phyloP scores from a whole-genome alignment of 441 rosid genomes.

The Mallotus japonicus region DNA sequence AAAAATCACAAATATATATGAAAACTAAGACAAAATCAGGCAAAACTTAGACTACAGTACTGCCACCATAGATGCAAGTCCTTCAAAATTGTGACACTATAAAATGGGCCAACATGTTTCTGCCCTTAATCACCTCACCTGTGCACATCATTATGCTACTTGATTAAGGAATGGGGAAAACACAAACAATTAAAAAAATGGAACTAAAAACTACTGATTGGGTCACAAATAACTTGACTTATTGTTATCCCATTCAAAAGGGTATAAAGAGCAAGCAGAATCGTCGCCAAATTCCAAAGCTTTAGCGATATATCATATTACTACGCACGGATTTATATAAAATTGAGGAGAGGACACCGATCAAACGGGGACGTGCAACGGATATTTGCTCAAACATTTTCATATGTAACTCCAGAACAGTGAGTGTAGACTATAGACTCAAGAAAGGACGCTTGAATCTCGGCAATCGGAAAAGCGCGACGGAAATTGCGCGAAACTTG shows the following conservation, averaged over 20 bases:
- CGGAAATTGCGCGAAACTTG: slow-evolving; percentile 21
- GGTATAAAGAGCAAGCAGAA: not conserved
- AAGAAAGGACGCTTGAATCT: not conserved
- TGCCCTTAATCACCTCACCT: not conserved
- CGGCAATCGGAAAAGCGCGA: not conserved
- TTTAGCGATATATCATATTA: not conserved
- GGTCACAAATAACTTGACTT: no score
- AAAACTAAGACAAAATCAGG: not conserved
- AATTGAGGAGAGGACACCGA: not conserved
- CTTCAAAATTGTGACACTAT: not conserved
- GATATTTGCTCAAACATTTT: not conserved
- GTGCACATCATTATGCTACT: not conserved
- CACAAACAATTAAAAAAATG: no score
- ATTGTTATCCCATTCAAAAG: not conserved
- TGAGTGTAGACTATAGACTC: not conserved
- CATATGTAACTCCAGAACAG: not conserved
- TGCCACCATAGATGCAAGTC: not conserved
- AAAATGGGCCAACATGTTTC: not conserved
- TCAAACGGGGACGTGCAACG: not conserved
- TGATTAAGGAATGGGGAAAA: not conserved
- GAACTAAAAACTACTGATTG: no score
- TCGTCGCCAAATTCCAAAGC: not conserved
- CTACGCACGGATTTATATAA: not conserved
- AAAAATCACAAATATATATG: not conserved
- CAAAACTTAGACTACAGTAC: not conserved